A percentile compares a stretch with the other conserved stretches of the same genome.
Conservation (phyloP, 257 asterid species). For the Primulina tabacum region DNA sequence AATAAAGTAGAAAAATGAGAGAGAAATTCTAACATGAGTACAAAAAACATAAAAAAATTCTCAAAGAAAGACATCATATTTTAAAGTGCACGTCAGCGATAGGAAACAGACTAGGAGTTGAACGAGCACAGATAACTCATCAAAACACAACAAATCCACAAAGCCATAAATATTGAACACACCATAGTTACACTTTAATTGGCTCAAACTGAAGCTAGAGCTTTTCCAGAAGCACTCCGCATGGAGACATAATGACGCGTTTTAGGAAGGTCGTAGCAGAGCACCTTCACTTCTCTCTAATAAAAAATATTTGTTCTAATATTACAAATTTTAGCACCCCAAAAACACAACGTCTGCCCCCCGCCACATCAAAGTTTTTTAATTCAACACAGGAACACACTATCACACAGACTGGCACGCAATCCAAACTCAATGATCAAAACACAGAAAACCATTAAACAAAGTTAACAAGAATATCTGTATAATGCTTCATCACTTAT, state of each 20-base stretch:
- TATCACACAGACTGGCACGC: too few species aligned
- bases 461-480: too few species aligned
- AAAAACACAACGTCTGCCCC: background rate
- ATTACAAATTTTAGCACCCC: background rate
- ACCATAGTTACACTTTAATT: background rate
- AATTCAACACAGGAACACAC: too few species aligned
- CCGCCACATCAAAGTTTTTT: background rate
- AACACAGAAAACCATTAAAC: too few species aligned
- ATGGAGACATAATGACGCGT: background rate
- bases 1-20: background rate
- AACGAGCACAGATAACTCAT: too few species aligned
- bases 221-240: background rate
- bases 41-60: too few species aligned
- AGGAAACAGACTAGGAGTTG: background rate
- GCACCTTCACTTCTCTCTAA: background rate
- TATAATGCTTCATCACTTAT: too few species aligned
- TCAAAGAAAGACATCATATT: background rate
- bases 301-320: background rate
- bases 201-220: background rate
- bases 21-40: background rate
- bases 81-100: background rate
- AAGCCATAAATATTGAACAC: too few species aligned
- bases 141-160: background rate
- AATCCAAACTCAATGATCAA: too few species aligned
- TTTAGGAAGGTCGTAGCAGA: too few species aligned